These are phyloP conservation scores for Trichosporon sp. DNA, from an alignment of 1,284 basidiomycete genomes.

Conservation along the genomic window DNA sequence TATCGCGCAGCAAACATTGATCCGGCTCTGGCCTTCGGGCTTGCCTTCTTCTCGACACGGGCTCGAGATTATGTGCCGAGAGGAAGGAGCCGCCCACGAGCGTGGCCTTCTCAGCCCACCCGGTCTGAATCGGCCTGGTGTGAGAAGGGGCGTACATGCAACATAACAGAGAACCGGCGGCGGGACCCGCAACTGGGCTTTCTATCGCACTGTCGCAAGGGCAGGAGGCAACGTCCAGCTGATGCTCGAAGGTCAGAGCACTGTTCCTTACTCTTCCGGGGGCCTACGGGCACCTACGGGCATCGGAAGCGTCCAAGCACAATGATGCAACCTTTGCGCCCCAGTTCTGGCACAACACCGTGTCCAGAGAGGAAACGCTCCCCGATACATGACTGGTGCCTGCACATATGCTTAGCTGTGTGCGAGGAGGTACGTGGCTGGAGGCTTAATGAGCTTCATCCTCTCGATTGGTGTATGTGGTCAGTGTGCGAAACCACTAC, in stretches of 20 bases:
- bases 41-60: not conserved
- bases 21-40: not conserved
- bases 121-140: not conserved
- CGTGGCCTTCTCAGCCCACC: not conserved
- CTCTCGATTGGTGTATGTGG: not conserved
- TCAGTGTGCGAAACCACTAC: not conserved
- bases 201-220: no score
- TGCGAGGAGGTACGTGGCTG: no score
- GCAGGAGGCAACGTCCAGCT: no score
- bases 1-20: slow-evolving; percentile 22
- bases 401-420: not conserved
- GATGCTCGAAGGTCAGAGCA: no score
- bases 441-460: not conserved
- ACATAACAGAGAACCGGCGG: not conserved
- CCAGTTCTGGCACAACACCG: no score
- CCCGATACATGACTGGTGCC: not conserved
- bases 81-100: not conserved
- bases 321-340: no score
- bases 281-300: no score
- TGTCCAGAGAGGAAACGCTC: not conserved
- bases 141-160: slow-evolving; percentile 1
- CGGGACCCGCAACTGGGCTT: no score
- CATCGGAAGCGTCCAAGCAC: no score
- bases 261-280: no score
- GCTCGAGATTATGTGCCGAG: not conserved